Conservation (phyloP, 768 basidiomycete species). For the Lactifluus pinguis region DNA sequence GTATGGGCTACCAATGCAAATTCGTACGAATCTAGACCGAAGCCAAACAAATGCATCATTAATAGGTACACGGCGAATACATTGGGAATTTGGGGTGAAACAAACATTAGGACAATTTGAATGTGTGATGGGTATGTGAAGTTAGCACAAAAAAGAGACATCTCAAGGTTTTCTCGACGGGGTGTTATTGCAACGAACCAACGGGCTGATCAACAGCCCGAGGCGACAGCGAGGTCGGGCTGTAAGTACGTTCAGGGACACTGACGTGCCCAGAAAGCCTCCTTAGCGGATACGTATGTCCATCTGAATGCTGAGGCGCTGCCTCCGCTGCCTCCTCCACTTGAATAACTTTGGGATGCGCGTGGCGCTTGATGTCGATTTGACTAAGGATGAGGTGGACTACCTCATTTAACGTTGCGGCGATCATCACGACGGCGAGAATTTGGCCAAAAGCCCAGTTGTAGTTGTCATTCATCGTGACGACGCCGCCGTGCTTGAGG, state of each 20-base stretch:
- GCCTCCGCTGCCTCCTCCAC: no score
- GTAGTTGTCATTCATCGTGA: neutral
- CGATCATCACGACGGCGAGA: conserved; percentile 13
- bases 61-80: neutral
- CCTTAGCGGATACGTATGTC: neutral
- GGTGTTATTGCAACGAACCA: neutral
- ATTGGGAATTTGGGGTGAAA: neutral
- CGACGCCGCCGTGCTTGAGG: neutral
- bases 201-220: neutral
- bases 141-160: no score
- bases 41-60: neutral
- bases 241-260: no score
- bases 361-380: neutral
- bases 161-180: neutral
- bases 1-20: neutral
- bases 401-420: conserved; percentile 3
- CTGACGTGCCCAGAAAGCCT: neutral
- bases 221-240: neutral
- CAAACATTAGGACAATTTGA: neutral
- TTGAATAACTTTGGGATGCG: no score
- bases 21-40: neutral
- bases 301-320: no score
- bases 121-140: no score
- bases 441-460: conserved; percentile 12
- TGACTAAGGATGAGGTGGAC: conserved; percentile 1